Percentiles rank a stretch among this genome's conserved stretches.
phyloP scores from a whole-genome alignment of 179 eudicot species.

The Silene vulgaris region DNA sequence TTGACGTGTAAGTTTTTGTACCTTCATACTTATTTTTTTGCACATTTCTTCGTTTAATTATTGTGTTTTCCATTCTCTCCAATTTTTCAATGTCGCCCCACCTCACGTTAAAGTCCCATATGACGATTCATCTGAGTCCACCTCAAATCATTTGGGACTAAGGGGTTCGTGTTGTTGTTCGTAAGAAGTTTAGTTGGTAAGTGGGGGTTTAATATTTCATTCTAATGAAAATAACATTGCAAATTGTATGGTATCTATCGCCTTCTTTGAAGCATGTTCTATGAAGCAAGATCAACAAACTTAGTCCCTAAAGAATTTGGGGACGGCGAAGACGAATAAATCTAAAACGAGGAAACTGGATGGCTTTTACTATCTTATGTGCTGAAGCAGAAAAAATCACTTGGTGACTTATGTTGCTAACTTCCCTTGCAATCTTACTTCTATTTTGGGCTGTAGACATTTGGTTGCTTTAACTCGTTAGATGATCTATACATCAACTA shows the following conservation, averaged over 20 bases:
- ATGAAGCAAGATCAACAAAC: background rate
- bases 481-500: too few relatives aligned
- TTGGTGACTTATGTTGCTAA: background rate
- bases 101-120: too few relatives aligned
- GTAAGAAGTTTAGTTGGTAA: too few relatives aligned
- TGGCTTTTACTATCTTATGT: background rate
- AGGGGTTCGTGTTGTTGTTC: too few relatives aligned
- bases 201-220: too few relatives aligned
- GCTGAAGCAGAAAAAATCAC: background rate
- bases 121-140: too few relatives aligned
- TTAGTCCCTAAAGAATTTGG: background rate
- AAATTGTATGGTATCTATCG: too few relatives aligned
- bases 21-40: background rate
- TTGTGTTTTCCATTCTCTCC: too few relatives aligned
- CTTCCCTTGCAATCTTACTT: background rate
- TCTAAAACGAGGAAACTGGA: background rate
- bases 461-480: background rate
- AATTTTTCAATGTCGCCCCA: too few relatives aligned
- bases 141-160: too few relatives aligned
- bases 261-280: background rate
- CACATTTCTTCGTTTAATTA: background rate
- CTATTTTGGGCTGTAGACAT: background rate
- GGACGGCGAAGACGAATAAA: background rate
- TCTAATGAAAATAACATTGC: too few relatives aligned
- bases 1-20: background rate